A percentile compares a stretch with the other conserved stretches of the same genome.
Evolutionary conservation across 2,329 filamentous ascomycete species (phyloP).

Genomic region (Sarocladium oryzae): DNA sequence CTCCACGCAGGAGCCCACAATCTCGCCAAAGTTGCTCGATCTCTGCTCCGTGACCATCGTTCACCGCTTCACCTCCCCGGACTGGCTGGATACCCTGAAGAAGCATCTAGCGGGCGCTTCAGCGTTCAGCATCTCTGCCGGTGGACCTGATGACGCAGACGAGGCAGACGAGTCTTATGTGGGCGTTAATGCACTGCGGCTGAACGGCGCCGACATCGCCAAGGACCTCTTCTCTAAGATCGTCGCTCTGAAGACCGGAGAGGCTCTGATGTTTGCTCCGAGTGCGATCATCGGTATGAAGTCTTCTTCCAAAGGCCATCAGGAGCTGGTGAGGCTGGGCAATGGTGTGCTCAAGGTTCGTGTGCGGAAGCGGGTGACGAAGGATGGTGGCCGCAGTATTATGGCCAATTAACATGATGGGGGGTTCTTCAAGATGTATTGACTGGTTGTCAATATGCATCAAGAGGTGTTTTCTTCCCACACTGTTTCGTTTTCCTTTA

Average conservation of each 20-base stretch:
- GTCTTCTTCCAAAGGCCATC: not conserved
- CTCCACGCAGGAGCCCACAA: constrained; percentile 70
- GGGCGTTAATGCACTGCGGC: not conserved
- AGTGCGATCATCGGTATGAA: constrained; percentile 29
- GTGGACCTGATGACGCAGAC: not conserved
- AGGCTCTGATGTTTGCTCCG: constrained; percentile 41
- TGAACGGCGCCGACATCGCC: constrained; percentile 4
- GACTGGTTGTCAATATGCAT: too few relatives aligned
- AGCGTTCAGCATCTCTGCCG: constrained; percentile 5
- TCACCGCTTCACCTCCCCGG: constrained; percentile 63
- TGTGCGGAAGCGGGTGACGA: constrained; percentile 34
- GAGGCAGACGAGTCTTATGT: not conserved
- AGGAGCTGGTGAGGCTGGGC: constrained; percentile 19
- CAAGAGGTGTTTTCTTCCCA: too few relatives aligned
- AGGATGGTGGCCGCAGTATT: constrained; percentile 38
- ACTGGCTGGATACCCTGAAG: constrained; percentile 46
- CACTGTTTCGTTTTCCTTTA: too few relatives aligned
- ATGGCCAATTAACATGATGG: constrained; percentile 34
- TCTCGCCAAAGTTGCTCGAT: constrained; percentile 63
- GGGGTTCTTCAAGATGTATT: too few relatives aligned
- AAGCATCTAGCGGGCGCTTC: constrained; percentile 36
- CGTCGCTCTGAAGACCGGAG: constrained; percentile 34
- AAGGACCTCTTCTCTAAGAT: constrained; percentile 34
- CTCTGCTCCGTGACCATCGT: constrained; percentile 68
- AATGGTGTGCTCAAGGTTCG: constrained; percentile 33